Evolutionary conservation across 768 basidiomycete species (phyloP).

Genomic region (Collybiopsis confluens): DNA sequence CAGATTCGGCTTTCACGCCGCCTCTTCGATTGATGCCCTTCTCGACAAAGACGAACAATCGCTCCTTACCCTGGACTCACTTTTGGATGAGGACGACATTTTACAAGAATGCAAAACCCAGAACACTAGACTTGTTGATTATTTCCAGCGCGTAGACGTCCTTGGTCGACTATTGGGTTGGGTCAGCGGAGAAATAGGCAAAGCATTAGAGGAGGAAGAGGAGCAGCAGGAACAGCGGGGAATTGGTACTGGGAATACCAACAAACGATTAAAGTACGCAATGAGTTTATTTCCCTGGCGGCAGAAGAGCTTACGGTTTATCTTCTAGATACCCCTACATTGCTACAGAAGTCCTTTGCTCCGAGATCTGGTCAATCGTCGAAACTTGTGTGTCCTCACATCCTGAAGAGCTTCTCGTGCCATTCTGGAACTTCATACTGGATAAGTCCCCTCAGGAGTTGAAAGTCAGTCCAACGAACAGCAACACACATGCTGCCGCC

Average conservation of each 20-base stretch:
- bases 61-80: slow-evolving; percentile 59
- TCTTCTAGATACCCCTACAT: slow-evolving; percentile 86
- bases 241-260: not conserved
- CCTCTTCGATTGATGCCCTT: slow-evolving; percentile 83
- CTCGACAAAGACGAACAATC: slow-evolving; percentile 87
- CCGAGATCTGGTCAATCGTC: slow-evolving; percentile 93
- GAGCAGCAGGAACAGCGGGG: slow-evolving; percentile 29
- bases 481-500: slow-evolving; percentile 80
- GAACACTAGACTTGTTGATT: slow-evolving; percentile 85
- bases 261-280: slow-evolving; percentile 69
- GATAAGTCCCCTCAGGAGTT: slow-evolving; percentile 81
- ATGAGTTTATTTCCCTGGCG: too few relatives aligned
- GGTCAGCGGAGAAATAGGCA: slow-evolving; percentile 72
- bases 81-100: slow-evolving; percentile 91
- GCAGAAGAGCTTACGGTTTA: too few relatives aligned
- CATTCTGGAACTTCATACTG: slow-evolving; percentile 90
- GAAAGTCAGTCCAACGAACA: slow-evolving; percentile 38
- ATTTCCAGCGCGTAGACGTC: slow-evolving; percentile 79
- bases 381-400: slow-evolving; percentile 78
- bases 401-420: slow-evolving; percentile 62
- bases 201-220: slow-evolving; percentile 57
- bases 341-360: slow-evolving; percentile 91
- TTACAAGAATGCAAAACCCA: slow-evolving; percentile 94
- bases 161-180: slow-evolving; percentile 78
- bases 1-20: slow-evolving; percentile 91